Evolutionary conservation across 2,329 filamentous ascomycete species (phyloP).

Genomic region (Fusarium longipes): DNA sequence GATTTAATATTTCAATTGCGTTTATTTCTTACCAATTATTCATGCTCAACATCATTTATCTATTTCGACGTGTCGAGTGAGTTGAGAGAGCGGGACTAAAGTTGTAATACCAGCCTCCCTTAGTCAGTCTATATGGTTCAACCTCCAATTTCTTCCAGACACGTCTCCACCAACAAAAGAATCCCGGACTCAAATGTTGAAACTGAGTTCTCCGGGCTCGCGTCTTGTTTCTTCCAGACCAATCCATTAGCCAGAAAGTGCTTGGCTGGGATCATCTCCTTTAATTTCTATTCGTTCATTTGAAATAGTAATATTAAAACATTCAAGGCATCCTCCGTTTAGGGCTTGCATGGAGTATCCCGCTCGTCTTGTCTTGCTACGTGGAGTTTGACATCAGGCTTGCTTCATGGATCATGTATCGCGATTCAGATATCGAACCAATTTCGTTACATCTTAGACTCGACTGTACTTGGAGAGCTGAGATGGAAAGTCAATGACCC

Average conservation of each 20-base stretch:
- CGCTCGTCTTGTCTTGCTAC: slow-evolving; percentile 1
- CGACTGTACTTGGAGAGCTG: fast-evolving
- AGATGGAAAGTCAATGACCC: neutral
- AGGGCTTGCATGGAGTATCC: slow-evolving; percentile 1
- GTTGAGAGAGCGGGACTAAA: slow-evolving; percentile 9
- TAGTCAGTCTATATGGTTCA: neutral
- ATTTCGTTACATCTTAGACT: neutral
- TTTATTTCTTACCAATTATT: neutral
- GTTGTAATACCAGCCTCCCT: slow-evolving; percentile 22
- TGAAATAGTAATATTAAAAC: neutral
- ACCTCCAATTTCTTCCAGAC: slow-evolving; percentile 26
- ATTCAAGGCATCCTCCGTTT: neutral
- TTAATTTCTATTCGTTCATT: slow-evolving; percentile 20
- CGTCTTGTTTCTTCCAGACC: slow-evolving; percentile 29
- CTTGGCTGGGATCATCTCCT: slow-evolving; percentile 13
- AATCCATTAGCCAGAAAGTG: slow-evolving; percentile 22
- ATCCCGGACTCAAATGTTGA: neutral
- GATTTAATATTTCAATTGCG: neutral
- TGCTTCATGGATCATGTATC: neutral
- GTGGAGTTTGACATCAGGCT: neutral
- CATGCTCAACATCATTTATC: neutral
- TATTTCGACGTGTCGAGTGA: neutral
- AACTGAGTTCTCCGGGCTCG: slow-evolving; percentile 15
- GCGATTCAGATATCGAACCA: neutral
- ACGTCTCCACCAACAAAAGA: slow-evolving; percentile 34